Evolutionary conservation across 257 asterid species (phyloP).

Genomic region (Vinca minor): DNA sequence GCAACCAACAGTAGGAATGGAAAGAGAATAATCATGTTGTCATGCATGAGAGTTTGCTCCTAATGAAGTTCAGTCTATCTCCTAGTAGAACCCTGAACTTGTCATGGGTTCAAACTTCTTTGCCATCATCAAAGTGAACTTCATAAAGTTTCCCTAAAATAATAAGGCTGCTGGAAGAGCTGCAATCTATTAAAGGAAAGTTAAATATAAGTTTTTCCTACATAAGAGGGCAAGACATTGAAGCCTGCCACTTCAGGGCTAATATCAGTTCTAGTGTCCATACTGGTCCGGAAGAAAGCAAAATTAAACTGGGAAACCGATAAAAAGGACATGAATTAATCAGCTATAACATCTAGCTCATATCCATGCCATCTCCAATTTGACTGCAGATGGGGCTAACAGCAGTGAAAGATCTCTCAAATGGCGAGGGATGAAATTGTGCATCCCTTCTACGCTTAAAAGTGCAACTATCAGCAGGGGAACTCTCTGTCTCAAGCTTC

Average conservation of each 20-base stretch:
- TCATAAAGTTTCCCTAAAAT: slow-evolving; percentile 34
- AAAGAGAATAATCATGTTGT: neutral
- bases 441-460: slow-evolving; percentile 93
- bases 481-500: slow-evolving; percentile 75
- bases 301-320: slow-evolving; percentile 21
- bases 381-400: slow-evolving; percentile 81
- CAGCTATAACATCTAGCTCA: slow-evolving; percentile 48
- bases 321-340: slow-evolving; percentile 25
- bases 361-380: slow-evolving; percentile 90
- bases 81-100: slow-evolving; percentile 15
- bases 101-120: slow-evolving; percentile 18
- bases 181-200: slow-evolving; percentile 36
- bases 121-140: slow-evolving; percentile 28
- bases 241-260: slow-evolving; percentile 43
- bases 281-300: slow-evolving; percentile 29
- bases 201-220: slow-evolving; percentile 50
- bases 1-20: slow-evolving; percentile 6
- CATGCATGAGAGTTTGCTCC: slow-evolving; percentile 6
- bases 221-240: slow-evolving; percentile 43
- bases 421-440: slow-evolving; percentile 68
- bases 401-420: slow-evolving; percentile 78
- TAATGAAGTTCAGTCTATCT: slow-evolving; percentile 6
- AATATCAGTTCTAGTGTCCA: slow-evolving; percentile 34
- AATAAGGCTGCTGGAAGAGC: slow-evolving; percentile 36
- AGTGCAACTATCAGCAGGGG: slow-evolving; percentile 53